Percentiles rank a stretch among this genome's conserved stretches.
Conservation (phyloP, 345 rosid species). For the Fremontodendron californicum region DNA sequence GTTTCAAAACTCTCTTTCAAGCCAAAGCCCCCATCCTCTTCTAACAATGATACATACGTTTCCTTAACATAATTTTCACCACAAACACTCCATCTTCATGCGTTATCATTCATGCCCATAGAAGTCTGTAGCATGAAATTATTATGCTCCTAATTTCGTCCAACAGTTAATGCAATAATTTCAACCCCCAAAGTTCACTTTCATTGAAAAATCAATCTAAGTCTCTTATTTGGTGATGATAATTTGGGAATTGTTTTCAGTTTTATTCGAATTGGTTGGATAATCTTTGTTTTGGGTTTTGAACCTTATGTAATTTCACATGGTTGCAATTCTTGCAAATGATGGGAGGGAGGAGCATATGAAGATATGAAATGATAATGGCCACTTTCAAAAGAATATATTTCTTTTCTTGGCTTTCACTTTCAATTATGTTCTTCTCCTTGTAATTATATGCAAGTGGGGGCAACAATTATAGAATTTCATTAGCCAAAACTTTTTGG, state of each 20-base stretch:
- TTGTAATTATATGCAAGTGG: conserved; percentile 38
- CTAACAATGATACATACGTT: not conserved
- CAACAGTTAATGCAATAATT: not conserved
- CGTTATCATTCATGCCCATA: conserved; percentile 26
- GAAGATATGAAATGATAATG: conserved; percentile 31
- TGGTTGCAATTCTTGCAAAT: conserved; percentile 31
- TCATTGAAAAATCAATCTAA: not conserved
- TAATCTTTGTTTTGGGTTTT: not conserved
- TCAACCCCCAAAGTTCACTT: not conserved
- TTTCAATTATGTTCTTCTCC: conserved; percentile 30
- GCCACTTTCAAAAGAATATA: conserved; percentile 7
- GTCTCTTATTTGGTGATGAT: not conserved
- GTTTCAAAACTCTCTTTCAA: conserved; percentile 26
- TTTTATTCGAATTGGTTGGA: too few relatives aligned
- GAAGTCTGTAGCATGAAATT: too few relatives aligned
- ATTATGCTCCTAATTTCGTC: not conserved
- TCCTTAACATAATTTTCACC: conserved; percentile 19
- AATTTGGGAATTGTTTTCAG: too few relatives aligned
- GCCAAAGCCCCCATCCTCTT: not conserved
- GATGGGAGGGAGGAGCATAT: conserved; percentile 24
- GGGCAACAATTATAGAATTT: conserved; percentile 28
- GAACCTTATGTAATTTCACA: conserved; percentile 26
- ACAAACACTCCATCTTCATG: conserved; percentile 22
- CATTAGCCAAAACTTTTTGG: conserved; percentile 19
- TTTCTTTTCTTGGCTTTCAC: conserved; percentile 16